A percentile compares a stretch with the other conserved stretches of the same genome.
Evolutionary conservation across 2,329 filamentous ascomycete species (phyloP).

Genomic region (Xylariaceae sp.): DNA sequence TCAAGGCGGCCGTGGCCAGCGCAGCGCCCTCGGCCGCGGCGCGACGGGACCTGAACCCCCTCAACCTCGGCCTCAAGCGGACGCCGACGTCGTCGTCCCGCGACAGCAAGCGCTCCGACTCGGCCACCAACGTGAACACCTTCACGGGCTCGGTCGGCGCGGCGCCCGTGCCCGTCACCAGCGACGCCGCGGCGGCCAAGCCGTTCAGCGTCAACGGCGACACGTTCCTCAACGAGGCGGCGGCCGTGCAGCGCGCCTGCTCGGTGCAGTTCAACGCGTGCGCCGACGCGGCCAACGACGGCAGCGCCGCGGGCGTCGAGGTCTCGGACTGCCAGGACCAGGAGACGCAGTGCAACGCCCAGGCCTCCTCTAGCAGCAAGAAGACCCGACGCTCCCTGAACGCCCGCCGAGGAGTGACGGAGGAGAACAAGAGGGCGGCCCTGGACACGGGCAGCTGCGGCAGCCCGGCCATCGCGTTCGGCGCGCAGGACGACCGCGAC

Average conservation of each 20-base stretch:
- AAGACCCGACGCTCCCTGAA: slow-evolving; percentile 4
- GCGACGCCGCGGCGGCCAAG: slow-evolving; percentile 26
- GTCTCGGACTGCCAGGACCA: slow-evolving; percentile 36
- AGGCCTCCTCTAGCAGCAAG: slow-evolving; percentile 9
- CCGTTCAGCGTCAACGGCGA: slow-evolving; percentile 47
- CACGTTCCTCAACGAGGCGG: slow-evolving; percentile 42
- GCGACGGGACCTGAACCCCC: too few species aligned
- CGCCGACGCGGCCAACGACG: slow-evolving; percentile 39
- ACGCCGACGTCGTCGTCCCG: too few species aligned
- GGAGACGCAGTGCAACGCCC: slow-evolving; percentile 28
- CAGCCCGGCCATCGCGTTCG: slow-evolving; percentile 42
- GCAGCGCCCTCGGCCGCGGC: slow-evolving; percentile 12
- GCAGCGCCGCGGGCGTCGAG: slow-evolving; percentile 25
- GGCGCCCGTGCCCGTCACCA: slow-evolving; percentile 32
- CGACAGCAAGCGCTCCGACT: slow-evolving; percentile 6
- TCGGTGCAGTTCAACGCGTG: slow-evolving; percentile 44
- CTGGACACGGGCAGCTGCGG: slow-evolving; percentile 38
- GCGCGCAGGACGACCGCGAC: slow-evolving; percentile 38
- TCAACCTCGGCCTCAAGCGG: too few species aligned
- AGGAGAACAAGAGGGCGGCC: not conserved
- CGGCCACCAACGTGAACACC: slow-evolving; percentile 32
- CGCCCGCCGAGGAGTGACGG: slow-evolving; percentile 1
- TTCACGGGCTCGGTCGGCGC: slow-evolving; percentile 38
- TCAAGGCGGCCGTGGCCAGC: slow-evolving; percentile 40
- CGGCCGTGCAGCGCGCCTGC: slow-evolving; percentile 40